A percentile compares a stretch with the other conserved stretches of the same genome.
These are phyloP conservation scores for Lactarius trivialis DNA, from an alignment of 768 basidiomycete genomes.

Conservation along the genomic window DNA sequence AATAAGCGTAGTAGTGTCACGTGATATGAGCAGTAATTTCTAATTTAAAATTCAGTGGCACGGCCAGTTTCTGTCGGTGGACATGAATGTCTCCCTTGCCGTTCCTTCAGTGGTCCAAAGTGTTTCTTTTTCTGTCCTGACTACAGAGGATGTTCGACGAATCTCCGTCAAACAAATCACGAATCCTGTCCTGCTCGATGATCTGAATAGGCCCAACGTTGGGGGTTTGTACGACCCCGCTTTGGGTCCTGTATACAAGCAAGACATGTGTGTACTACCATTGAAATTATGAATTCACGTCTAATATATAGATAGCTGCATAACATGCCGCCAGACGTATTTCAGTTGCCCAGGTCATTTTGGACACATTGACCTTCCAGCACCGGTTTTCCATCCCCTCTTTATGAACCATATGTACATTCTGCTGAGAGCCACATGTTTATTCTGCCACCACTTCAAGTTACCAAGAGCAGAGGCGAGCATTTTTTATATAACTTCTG, in stretches of 20 bases:
- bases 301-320: constrained; percentile 52
- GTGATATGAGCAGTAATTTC: background rate
- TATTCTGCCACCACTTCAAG: constrained; percentile 94
- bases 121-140: constrained; percentile 90
- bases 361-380: constrained; percentile 94
- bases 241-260: constrained; percentile 80
- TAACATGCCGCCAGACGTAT: constrained; percentile 88
- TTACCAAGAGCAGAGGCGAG: constrained; percentile 63
- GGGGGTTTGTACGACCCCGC: constrained; percentile 95
- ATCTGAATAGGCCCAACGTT: constrained; percentile 83
- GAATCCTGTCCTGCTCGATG: constrained; percentile 89
- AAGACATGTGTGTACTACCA: constrained; percentile 72
- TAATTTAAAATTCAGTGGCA: too few species aligned
- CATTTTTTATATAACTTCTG: constrained; percentile 17
- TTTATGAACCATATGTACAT: constrained; percentile 91
- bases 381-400: constrained; percentile 92
- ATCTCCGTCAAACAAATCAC: constrained; percentile 98
- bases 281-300: constrained; percentile 1
- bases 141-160: constrained; percentile 77
- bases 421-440: constrained; percentile 78
- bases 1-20: background rate
- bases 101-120: constrained; percentile 79
- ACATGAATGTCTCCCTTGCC: constrained; percentile 88
- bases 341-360: constrained; percentile 97
- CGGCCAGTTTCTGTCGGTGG: background rate